Evolutionary conservation across 2,329 filamentous ascomycete species (phyloP), one percentile per base, ranked within the genome.

Genomic region (Pseudogymnoascus sp.): DNA sequence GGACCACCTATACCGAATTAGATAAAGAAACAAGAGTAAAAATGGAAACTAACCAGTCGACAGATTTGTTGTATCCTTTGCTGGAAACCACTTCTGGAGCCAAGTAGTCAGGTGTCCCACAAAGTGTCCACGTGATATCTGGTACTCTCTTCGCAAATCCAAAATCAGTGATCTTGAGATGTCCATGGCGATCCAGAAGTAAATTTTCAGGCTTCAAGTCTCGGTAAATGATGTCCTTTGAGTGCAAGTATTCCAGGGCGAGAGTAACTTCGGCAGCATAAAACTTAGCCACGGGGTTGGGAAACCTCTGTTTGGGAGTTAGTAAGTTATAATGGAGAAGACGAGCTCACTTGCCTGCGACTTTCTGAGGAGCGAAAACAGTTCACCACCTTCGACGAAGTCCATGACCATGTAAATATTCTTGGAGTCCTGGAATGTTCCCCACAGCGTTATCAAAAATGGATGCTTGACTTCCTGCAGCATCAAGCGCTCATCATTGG

Each of bases 351-450:
- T 53, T 61, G 14, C 93, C 87, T 81, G 87, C 64, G 93, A 97
- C 77, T 99, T 97, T 70, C 94, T 84, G 70, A 99, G 80, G 71
- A 99, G 78, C 69, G 93, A 97, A 76, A 99, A 99, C 62, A 99
- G 82, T 80, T 99, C 94, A 72, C 94, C 94, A 69, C 94, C 94
- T 77, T 99, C 94, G 62, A 99, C 93, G 79, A 99, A 99, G 76
- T 99, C 94, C 94, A 99, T 99, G 71, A 99, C 94, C 94, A 99
- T 99, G 83, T 99, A 99, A 37, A 99, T 80, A 74, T 97, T 97
- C 78, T 87, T 92, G 60, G 87, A 84, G 73, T 99, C 94, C 75
- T 97, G 93, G 76, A 97, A 99, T 8, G 94, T 99, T 64, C 94
- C 94, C 94, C 94, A 99, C 42, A 99, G 81, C 1, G 94, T 99